These are phyloP conservation scores for Amoebophrya sp. DNA, from an alignment of 169 alveolate species.

Conservation along the genomic window DNA sequence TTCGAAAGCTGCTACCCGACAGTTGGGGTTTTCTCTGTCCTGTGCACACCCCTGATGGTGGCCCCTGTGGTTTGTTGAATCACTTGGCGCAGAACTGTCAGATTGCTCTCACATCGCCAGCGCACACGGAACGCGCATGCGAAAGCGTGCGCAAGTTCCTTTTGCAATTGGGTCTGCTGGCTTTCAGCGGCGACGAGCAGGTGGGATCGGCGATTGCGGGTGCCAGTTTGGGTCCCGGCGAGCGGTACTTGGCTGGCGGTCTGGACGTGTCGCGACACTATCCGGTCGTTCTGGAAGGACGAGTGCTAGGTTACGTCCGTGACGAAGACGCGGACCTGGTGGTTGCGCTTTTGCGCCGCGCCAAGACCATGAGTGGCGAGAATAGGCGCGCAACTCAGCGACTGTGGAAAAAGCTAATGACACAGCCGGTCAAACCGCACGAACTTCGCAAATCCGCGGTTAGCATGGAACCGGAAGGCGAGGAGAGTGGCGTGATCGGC, in stretches of 20 bases:
- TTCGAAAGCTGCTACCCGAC: constrained; percentile 96
- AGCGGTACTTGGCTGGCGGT: background rate
- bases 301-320: background rate
- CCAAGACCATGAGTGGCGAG: background rate
- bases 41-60: constrained; percentile 99
- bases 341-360: background rate
- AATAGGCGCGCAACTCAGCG: background rate
- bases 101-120: constrained; percentile 37
- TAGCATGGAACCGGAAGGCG: background rate
- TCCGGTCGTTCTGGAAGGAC: constrained; percentile 5
- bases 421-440: background rate
- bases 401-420: background rate
- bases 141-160: background rate
- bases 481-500: background rate
- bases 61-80: constrained; percentile 97
- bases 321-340: background rate
- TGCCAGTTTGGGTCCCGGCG: background rate
- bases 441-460: no score
- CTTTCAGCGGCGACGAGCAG: background rate
- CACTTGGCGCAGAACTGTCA: constrained; percentile 71
- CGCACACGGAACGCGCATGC: background rate
- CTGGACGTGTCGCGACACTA: background rate
- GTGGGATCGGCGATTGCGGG: no score
- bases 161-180: background rate
- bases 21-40: constrained; percentile 99